Conservation (phyloP, 2,329 filamentous ascomycete genomes). For the Monascus ruber region DNA sequence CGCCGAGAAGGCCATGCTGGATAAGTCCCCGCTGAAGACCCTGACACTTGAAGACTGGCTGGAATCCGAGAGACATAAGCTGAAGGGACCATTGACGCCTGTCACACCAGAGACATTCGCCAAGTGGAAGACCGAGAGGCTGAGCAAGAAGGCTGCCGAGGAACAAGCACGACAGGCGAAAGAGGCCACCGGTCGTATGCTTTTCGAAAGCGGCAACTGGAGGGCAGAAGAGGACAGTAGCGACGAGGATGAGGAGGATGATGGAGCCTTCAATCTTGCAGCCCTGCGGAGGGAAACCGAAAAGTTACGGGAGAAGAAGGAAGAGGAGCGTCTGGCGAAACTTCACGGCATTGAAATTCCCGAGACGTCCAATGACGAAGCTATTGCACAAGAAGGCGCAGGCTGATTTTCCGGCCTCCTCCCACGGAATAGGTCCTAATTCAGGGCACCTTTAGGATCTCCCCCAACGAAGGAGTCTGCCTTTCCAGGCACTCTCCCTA, state of each 20-base stretch:
- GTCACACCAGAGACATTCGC: constrained; percentile 88
- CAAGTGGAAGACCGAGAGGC: constrained; percentile 90
- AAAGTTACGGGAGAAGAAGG: constrained; percentile 58
- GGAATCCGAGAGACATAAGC: constrained; percentile 90
- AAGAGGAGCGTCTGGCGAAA: constrained; percentile 54
- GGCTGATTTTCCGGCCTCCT: constrained; percentile 11
- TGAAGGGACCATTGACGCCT: constrained; percentile 81
- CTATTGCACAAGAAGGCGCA: constrained; percentile 13
- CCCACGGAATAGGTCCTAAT: background rate
- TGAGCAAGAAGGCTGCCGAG: constrained; percentile 93
- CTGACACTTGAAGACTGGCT: constrained; percentile 95
- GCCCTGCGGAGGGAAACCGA: constrained; percentile 79
- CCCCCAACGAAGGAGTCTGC: background rate
- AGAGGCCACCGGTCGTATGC: constrained; percentile 84
- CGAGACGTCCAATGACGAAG: constrained; percentile 6
- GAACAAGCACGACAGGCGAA: constrained; percentile 82
- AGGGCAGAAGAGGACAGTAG: constrained; percentile 44
- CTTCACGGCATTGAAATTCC: constrained; percentile 18
- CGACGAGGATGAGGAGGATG: constrained; percentile 50
- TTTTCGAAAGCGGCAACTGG: constrained; percentile 98
- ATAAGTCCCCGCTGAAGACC: constrained; percentile 90
- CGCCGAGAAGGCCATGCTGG: constrained; percentile 87
- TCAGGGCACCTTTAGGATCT: background rate
- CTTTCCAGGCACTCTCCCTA: background rate
- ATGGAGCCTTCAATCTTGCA: constrained; percentile 62